Percentiles rank a stretch among this genome's conserved stretches.
phyloP scores from a whole-genome alignment of 192 early-diverging fungal genomes.

The Geranomyces variabilis region DNA sequence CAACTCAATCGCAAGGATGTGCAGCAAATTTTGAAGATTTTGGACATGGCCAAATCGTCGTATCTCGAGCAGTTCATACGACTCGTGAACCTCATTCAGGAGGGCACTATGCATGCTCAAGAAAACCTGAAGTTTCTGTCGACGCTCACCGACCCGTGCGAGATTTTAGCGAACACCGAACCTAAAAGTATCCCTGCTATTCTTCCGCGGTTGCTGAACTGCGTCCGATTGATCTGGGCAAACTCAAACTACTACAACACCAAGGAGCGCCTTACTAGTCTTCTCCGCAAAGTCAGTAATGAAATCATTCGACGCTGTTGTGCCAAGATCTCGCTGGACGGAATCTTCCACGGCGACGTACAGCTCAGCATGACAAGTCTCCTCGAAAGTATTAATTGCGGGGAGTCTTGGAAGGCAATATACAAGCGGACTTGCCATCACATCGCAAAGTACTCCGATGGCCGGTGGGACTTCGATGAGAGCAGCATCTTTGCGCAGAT shows the following conservation, averaged over 20 bases:
- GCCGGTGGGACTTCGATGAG: constrained; percentile 68
- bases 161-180: constrained; percentile 51
- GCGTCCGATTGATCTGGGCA: constrained; percentile 65
- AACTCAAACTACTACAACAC: constrained; percentile 68
- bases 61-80: constrained; percentile 66
- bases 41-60: constrained; percentile 61
- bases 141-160: constrained; percentile 56
- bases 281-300: constrained; percentile 65
- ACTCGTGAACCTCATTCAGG: constrained; percentile 64
- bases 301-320: constrained; percentile 67
- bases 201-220: constrained; percentile 57
- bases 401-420: constrained; percentile 62
- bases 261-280: constrained; percentile 60
- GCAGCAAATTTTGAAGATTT: constrained; percentile 52
- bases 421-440: constrained; percentile 57
- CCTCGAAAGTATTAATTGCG: constrained; percentile 66
- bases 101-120: constrained; percentile 63
- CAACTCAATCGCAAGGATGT: constrained; percentile 62
- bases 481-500: constrained; percentile 71
- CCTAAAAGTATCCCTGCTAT: constrained; percentile 55
- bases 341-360: constrained; percentile 70
- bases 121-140: constrained; percentile 71
- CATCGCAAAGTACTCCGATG: constrained; percentile 47
- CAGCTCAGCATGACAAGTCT: constrained; percentile 55
- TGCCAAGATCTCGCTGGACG: constrained; percentile 62